Conservation (phyloP, 306 rosid species). For the Lagenaria siceraria region DNA sequence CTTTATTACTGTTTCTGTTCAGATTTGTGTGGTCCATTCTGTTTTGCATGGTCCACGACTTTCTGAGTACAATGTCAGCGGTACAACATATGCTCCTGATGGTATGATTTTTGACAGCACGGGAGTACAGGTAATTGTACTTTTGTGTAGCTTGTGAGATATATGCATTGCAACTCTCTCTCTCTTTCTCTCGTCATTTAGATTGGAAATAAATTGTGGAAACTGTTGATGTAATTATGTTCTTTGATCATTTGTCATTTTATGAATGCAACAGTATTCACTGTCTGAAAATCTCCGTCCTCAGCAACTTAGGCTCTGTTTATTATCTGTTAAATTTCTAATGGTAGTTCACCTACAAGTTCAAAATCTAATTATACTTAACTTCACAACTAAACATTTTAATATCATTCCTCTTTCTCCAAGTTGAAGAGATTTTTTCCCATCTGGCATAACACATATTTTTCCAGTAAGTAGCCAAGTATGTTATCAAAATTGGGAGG, state of each 20-base stretch:
- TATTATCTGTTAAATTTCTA: background rate
- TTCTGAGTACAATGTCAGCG: constrained; percentile 70
- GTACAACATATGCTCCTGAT: constrained; percentile 89
- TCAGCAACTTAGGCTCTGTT: background rate
- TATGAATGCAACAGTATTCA: background rate
- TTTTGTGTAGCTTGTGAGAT: background rate
- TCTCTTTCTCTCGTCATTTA: background rate
- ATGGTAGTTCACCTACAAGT: background rate
- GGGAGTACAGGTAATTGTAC: constrained; percentile 50
- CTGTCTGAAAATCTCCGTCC: background rate
- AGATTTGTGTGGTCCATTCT: constrained; percentile 88
- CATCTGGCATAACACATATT: background rate
- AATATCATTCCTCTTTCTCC: background rate
- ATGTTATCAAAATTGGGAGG: background rate
- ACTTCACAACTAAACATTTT: background rate
- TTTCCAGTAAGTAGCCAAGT: background rate
- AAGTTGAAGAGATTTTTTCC: background rate
- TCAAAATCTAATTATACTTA: background rate
- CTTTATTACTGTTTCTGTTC: background rate
- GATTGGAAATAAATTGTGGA: background rate
- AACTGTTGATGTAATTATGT: background rate
- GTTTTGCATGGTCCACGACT: constrained; percentile 42
- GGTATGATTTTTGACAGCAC: constrained; percentile 56
- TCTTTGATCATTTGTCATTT: background rate
- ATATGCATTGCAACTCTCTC: background rate